phyloP scores from a whole-genome alignment of 768 basidiomycete genomes.

The Xerocomus spinulosus region DNA sequence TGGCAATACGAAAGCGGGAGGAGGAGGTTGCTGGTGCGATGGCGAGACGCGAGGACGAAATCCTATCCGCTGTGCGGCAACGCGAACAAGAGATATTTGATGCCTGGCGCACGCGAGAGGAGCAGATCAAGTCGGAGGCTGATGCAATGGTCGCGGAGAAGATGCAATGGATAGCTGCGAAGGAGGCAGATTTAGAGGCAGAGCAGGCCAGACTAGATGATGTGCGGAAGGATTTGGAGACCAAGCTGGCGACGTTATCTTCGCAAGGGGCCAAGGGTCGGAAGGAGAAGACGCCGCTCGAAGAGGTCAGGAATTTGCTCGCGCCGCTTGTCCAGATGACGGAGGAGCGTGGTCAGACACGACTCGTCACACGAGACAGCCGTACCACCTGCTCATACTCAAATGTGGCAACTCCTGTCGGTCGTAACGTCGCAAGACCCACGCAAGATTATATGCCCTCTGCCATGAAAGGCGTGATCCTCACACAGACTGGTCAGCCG shows the following conservation, averaged over 20 bases:
- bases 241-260: conserved; percentile 41
- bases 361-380: conserved; percentile 20
- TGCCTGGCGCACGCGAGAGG: conserved; percentile 54
- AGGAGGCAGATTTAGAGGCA: conserved; percentile 49
- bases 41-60: conserved; percentile 63
- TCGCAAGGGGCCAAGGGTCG: conserved; percentile 37
- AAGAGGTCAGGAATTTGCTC: conserved; percentile 72
- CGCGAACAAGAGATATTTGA: conserved; percentile 61
- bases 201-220: conserved; percentile 49
- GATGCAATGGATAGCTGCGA: conserved; percentile 44
- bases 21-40: conserved; percentile 66
- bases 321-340: conserved; percentile 43
- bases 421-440: conserved; percentile 30
- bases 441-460: conserved; percentile 34
- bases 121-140: conserved; percentile 48
- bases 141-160: conserved; percentile 36
- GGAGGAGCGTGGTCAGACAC: conserved; percentile 27
- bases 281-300: conserved; percentile 57
- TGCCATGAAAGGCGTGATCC: conserved; percentile 74
- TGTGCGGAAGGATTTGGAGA: conserved; percentile 47
- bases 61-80: conserved; percentile 59
- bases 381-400: conserved; percentile 14
- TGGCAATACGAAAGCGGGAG: conserved; percentile 61
- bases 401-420: conserved; percentile 48
- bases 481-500: conserved; percentile 73